Conservation (phyloP, 177 flowering plant species). For the Vitis hybrid region DNA sequence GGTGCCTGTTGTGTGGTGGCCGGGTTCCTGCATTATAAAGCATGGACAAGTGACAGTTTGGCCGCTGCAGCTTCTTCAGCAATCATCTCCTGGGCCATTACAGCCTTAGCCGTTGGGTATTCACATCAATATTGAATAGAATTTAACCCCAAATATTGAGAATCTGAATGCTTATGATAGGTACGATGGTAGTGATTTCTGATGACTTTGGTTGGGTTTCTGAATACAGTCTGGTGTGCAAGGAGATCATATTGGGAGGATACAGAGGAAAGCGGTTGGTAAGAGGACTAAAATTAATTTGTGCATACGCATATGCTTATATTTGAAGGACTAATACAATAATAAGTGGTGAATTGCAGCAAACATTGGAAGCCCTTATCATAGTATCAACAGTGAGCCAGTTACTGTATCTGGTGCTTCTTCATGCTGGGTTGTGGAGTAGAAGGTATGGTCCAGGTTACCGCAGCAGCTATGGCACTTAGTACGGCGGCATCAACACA, state of each 20-base stretch:
- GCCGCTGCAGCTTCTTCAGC: slow-evolving; percentile 51
- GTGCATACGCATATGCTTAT: too few relatives aligned
- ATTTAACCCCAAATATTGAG: too few relatives aligned
- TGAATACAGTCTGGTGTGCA: slow-evolving; percentile 46
- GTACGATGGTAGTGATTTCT: too few relatives aligned
- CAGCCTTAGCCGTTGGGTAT: slow-evolving; percentile 56
- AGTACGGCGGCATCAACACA: slow-evolving; percentile 1
- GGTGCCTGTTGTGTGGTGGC: slow-evolving; percentile 40
- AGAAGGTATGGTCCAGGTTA: slow-evolving; percentile 43
- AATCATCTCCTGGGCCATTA: slow-evolving; percentile 43
- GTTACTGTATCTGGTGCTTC: slow-evolving; percentile 35
- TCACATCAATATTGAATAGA: neutral
- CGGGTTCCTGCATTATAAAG: slow-evolving; percentile 41
- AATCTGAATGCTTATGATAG: too few relatives aligned
- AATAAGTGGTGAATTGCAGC: slow-evolving; percentile 23
- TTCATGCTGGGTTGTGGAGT: slow-evolving; percentile 45
- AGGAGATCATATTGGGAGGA: slow-evolving; percentile 57
- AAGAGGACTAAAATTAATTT: slow-evolving; percentile 1
- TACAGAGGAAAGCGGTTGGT: slow-evolving; percentile 64
- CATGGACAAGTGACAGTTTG: slow-evolving; percentile 45
- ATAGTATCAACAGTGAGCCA: slow-evolving; percentile 40
- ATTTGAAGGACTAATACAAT: too few relatives aligned
- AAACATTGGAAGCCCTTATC: slow-evolving; percentile 57
- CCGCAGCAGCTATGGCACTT: neutral
- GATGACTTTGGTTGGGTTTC: neutral